These are phyloP conservation scores for Aspergillus neotritici DNA, from an alignment of 2,329 filamentous ascomycete species.

Conservation along the genomic window DNA sequence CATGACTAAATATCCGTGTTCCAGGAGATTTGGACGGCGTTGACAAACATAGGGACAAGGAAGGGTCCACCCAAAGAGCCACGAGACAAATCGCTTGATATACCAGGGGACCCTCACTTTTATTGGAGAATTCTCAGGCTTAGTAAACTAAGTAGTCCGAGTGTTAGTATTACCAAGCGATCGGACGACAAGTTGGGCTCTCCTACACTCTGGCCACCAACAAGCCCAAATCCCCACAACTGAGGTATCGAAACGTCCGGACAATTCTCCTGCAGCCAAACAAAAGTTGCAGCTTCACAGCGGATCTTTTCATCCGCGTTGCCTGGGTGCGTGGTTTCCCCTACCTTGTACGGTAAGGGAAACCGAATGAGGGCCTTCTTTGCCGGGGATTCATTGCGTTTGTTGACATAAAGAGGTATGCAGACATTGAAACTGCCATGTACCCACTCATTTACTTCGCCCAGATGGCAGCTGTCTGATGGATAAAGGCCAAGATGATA, in stretches of 20 bases:
- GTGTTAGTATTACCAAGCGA: not conserved
- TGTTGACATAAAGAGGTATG: conserved; percentile 6
- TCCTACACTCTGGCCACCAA: conserved; percentile 22
- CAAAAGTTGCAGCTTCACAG: conserved; percentile 39
- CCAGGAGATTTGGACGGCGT: conserved; percentile 10
- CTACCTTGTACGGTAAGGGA: conserved; percentile 28
- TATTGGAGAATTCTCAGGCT: conserved; percentile 11
- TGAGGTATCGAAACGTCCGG: conserved; percentile 32
- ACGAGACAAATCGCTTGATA: conserved; percentile 16
- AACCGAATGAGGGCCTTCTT: conserved; percentile 21
- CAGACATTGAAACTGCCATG: conserved; percentile 8
- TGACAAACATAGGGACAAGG: conserved; percentile 22
- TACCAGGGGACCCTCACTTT: conserved; percentile 17
- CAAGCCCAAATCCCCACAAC: conserved; percentile 32
- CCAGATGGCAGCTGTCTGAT: not conserved
- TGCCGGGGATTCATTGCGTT: conserved; percentile 4
- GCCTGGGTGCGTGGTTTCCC: conserved; percentile 33
- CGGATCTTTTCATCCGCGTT: conserved; percentile 41
- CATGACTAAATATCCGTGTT: conserved; percentile 27
- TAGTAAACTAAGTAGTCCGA: conserved; percentile 9
- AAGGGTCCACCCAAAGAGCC: conserved; percentile 16
- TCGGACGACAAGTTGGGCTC: not conserved
- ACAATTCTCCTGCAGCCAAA: conserved; percentile 36
- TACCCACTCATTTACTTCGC: conserved; percentile 5
- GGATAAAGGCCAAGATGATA: conserved; percentile 1